A percentile compares a stretch with the other conserved stretches of the same genome.
These are phyloP conservation scores for Kappamyces sp. DNA, from an alignment of 192 early-diverging fungal genomes.

Conservation along the genomic window DNA sequence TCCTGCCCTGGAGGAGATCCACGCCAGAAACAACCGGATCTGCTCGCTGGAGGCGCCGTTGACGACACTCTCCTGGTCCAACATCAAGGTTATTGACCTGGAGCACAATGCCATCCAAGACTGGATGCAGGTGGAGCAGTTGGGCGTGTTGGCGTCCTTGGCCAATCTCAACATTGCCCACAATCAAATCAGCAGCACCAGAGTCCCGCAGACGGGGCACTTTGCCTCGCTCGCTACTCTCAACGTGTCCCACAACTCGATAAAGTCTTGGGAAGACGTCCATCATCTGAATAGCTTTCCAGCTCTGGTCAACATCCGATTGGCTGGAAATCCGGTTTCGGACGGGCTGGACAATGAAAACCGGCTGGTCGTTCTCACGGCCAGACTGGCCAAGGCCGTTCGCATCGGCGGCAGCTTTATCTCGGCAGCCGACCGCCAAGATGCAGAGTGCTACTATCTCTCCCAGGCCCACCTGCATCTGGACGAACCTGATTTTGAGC, in stretches of 20 bases:
- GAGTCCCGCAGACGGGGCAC: background rate
- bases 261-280: background rate
- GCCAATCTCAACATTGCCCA: background rate
- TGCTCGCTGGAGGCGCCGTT: background rate
- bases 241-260: background rate
- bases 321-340: too few species aligned
- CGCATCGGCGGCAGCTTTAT: background rate
- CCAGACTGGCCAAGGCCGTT: background rate
- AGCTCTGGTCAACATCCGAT: background rate
- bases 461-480: background rate
- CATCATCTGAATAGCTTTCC: slow-evolving; percentile 4
- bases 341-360: background rate
- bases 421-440: background rate
- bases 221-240: background rate
- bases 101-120: slow-evolving; percentile 8
- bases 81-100: slow-evolving; percentile 9
- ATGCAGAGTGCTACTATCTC: slow-evolving; percentile 13
- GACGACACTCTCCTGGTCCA: background rate
- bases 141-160: background rate
- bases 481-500: slow-evolving; percentile 9
- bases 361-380: slow-evolving; percentile 1
- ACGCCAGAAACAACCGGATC: slow-evolving; percentile 2
- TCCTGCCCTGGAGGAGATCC: slow-evolving; percentile 6
- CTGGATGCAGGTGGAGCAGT: background rate
- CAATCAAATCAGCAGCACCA: slow-evolving; percentile 4